Evolutionary conservation across 441 rosid species (phyloP).

Genomic region (Aquilaria agallochum): DNA sequence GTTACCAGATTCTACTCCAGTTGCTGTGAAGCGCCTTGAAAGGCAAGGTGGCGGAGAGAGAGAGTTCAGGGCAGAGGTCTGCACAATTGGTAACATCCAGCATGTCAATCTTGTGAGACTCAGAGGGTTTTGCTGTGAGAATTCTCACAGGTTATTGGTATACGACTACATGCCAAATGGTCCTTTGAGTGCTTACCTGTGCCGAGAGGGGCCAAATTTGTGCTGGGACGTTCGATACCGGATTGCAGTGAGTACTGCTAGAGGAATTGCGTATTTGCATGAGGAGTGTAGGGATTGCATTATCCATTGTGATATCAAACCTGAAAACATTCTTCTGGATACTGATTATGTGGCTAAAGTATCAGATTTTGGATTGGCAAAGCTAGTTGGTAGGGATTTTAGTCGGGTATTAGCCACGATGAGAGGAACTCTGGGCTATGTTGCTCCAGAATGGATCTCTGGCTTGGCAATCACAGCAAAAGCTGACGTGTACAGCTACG

Average conservation of each 20-base stretch:
- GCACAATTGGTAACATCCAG: slow-evolving; percentile 84
- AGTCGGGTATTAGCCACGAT: slow-evolving; percentile 78
- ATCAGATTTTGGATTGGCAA: slow-evolving; percentile 83
- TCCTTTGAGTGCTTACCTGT: slow-evolving; percentile 56
- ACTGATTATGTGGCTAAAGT: slow-evolving; percentile 58
- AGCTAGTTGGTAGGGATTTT: slow-evolving; percentile 82
- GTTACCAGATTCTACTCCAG: slow-evolving; percentile 48
- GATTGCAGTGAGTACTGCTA: slow-evolving; percentile 71
- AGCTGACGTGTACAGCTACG: slow-evolving; percentile 88
- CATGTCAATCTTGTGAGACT: slow-evolving; percentile 88
- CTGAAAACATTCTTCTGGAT: slow-evolving; percentile 84
- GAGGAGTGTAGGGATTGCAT: slow-evolving; percentile 92
- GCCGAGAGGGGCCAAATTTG: slow-evolving; percentile 41
- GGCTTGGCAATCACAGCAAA: slow-evolving; percentile 80
- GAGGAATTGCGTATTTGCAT: slow-evolving; percentile 76
- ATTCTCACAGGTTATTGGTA: slow-evolving; percentile 66
- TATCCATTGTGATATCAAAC: slow-evolving; percentile 91
- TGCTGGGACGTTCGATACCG: slow-evolving; percentile 70
- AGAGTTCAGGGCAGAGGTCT: slow-evolving; percentile 85
- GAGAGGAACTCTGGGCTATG: slow-evolving; percentile 94
- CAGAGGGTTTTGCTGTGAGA: slow-evolving; percentile 81
- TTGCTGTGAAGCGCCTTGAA: slow-evolving; percentile 86
- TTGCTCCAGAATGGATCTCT: slow-evolving; percentile 94
- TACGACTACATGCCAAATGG: slow-evolving; percentile 95
- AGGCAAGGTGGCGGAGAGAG: slow-evolving; percentile 78